Evolutionary conservation across 805 yeast genomes (phyloP), one percentile per base, ranked within the genome.

Genomic region (Candida ortonii): DNA sequence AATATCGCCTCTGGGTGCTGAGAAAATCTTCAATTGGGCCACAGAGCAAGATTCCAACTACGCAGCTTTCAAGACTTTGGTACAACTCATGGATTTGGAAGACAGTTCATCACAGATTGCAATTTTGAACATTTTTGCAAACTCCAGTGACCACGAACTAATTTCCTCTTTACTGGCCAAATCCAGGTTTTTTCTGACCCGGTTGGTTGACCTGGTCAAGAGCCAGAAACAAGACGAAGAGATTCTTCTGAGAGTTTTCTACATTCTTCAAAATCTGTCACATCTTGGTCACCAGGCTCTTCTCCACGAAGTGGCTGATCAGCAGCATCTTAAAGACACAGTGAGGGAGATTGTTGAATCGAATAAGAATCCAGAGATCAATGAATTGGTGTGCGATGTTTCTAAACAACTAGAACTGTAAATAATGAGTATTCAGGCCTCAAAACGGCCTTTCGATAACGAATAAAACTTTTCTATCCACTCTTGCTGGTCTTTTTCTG

Each of bases 1-100:
- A 3, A 41, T 52, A 9, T 43, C 52, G 10, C 69, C 69, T 1
- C 16, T 47, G 6, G 58, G 67, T 36, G 56, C 76, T 21, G 78
- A 75, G 2, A 73, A 75, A 40, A 70, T 82, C 46, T 83, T 83
- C 62, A 77, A 80, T 46, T 63, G 75, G 65, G 26, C 25, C 6
- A 12, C 21, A 11, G 70, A 62, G 8, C 53, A 54, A 9, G 50
- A 55, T 16, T 43, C 49, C 6, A 61, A 68, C 36, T 52, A 55
- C 25, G 56, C 52, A 33, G 69, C 71, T 41, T 76, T 69, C 36
- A 61, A 62, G 7, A 50, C 63, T 0, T 35, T 70, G 12, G 69
- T 66, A 3, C 69, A 67, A 42, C 50, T 68, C 35, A 55, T 67
- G 30, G 52, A 61, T 27, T 42, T 69, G 18, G 54, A 56, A 5